Conservation (phyloP, 495 filamentous ascomycete species). For the Pyrenula massariospora region DNA sequence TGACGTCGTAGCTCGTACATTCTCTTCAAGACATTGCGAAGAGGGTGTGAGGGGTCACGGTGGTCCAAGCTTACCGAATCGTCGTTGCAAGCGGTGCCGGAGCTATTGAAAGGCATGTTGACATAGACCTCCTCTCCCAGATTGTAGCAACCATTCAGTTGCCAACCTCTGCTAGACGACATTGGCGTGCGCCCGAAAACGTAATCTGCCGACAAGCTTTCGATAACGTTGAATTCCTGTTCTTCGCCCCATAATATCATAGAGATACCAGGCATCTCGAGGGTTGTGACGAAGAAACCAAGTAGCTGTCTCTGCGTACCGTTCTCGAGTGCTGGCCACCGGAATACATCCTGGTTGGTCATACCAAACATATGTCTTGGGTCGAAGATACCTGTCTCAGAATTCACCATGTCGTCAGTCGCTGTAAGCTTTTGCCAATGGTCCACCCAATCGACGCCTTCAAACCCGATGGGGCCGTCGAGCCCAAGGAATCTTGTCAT, state of each 20-base stretch:
- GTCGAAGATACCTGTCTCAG: constrained; percentile 36
- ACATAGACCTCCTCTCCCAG: constrained; percentile 28
- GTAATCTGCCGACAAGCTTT: constrained; percentile 34
- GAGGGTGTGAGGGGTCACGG: constrained; percentile 36
- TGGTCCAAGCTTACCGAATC: constrained; percentile 38
- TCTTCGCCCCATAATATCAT: constrained; percentile 37
- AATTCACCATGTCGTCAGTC: constrained; percentile 34
- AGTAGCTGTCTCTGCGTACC: constrained; percentile 32
- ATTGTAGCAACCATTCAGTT: constrained; percentile 38
- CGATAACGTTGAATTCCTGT: constrained; percentile 35
- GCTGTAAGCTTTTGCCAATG: constrained; percentile 25
- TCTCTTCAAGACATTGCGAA: constrained; percentile 28
- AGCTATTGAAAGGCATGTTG: constrained; percentile 28
- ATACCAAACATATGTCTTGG: constrained; percentile 35
- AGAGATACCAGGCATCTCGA: constrained; percentile 35
- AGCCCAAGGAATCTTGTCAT: constrained; percentile 35
- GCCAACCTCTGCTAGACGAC: constrained; percentile 34
- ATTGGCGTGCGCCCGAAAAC: constrained; percentile 36
- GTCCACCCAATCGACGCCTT: constrained; percentile 26
- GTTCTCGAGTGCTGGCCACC: constrained; percentile 36
- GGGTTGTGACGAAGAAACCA: constrained; percentile 29
- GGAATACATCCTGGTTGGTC: constrained; percentile 40
- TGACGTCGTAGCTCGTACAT: constrained; percentile 34
- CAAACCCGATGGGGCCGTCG: constrained; percentile 27
- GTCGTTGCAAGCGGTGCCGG: constrained; percentile 29